Base-by-base conservation (phyloP, 805 yeast genomes). In the Debaryomyces prosopidis region DNA sequence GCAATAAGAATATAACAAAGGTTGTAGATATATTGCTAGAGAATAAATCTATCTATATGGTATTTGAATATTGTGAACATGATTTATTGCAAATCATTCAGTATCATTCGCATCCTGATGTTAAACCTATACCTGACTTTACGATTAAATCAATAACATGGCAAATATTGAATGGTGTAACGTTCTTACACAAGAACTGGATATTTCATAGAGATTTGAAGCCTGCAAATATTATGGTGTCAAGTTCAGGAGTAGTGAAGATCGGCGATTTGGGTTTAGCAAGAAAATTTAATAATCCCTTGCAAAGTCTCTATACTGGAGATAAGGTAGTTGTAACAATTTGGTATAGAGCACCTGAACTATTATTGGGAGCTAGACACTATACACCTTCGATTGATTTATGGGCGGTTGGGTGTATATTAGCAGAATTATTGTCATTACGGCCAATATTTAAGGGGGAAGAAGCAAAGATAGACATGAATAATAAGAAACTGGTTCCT, bases 221-320 rank as follows among this genome's bases (percentile, higher is more conserved):
- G 59, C 99, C 99, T 1, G 99, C 99, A 2, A 92, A 92, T 66
- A 92, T 94, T 52, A 94, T 92, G 98, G 96, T 92, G 0, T 82
- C 96, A 0, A 77, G 84, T 7, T 81, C 79, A 47, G 99, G 99
- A 0, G 81, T 83, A n/a, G 94, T 92, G 15, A 94, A 94, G 64
- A 91, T 92, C 49, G 99, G 98, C 17, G 99, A 92, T 68, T 75
- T 91, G 54, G 98, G 98, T 1, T 71, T 91, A 30, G 97, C 97
- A 0, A 75, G 98, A 47, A 81, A 87, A 56, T 91, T 90, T 68
- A 85, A 85, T 52, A 87, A 89, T 57, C 92, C 95, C 27, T 65
- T 91, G 34, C 97, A 91, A 58, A 82, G 94, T 16, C 71, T 91
- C 18, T 91, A 87, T 60, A 79, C 91, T 16, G 97, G 97, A 36